Conservation (phyloP, 2,329 filamentous ascomycete species). For the Blastomyces silverae region DNA sequence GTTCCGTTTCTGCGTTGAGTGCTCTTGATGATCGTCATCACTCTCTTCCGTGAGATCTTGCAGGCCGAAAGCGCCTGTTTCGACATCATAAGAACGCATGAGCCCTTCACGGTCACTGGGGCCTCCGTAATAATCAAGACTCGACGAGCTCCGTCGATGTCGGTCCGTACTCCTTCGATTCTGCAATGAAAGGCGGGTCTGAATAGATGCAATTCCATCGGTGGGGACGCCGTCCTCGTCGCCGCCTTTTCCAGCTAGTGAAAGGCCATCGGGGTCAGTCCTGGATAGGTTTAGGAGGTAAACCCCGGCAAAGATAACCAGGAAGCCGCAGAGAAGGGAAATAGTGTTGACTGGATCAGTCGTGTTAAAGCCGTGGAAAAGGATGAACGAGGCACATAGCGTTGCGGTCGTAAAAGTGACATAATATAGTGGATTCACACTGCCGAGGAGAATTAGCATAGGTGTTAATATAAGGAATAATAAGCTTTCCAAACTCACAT, state of each 20-base stretch:
- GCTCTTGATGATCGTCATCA: slow-evolving; percentile 15
- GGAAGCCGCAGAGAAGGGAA: slow-evolving; percentile 84
- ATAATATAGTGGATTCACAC: slow-evolving; percentile 94
- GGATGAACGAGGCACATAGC: slow-evolving; percentile 87
- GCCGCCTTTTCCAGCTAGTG: slow-evolving; percentile 52
- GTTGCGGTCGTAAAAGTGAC: slow-evolving; percentile 96
- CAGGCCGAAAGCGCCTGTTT: slow-evolving; percentile 69
- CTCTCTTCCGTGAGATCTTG: slow-evolving; percentile 71
- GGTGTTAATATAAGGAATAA: background rate
- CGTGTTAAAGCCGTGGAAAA: slow-evolving; percentile 95
- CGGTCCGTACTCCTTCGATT: slow-evolving; percentile 62
- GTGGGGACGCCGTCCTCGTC: slow-evolving; percentile 76
- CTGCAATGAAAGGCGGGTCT: slow-evolving; percentile 92
- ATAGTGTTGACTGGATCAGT: slow-evolving; percentile 86
- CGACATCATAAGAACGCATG: slow-evolving; percentile 84
- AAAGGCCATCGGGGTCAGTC: slow-evolving; percentile 74
- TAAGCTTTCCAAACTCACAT: slow-evolving; percentile 58
- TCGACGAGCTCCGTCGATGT: slow-evolving; percentile 55
- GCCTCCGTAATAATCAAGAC: slow-evolving; percentile 52
- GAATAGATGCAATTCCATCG: slow-evolving; percentile 80
- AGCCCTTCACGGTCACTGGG: slow-evolving; percentile 67
- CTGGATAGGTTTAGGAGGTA: slow-evolving; percentile 95
- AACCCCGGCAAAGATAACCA: slow-evolving; percentile 90
- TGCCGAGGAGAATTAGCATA: slow-evolving; percentile 38
- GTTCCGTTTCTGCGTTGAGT: slow-evolving; percentile 9